Percentiles rank a stretch among this genome's conserved stretches.
Conservation (phyloP, 2,329 filamentous ascomycete genomes). For the Volutella citrinella region DNA sequence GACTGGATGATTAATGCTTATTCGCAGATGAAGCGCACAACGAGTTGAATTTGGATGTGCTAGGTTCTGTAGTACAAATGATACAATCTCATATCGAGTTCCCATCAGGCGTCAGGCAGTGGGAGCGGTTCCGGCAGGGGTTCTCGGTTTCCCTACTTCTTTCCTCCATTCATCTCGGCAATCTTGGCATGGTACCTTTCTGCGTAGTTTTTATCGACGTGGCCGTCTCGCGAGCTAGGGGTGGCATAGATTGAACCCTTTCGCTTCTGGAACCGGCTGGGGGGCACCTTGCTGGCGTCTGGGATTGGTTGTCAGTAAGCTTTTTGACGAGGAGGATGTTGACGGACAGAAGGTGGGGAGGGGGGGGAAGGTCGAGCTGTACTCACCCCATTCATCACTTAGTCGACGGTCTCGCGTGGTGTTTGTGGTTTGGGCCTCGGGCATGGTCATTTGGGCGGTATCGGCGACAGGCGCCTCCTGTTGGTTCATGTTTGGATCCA, state of each 20-base stretch:
- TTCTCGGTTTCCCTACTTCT: too few relatives aligned
- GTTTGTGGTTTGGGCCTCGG: too few relatives aligned
- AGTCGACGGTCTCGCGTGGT: conserved; percentile 32
- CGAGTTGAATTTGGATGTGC: too few relatives aligned
- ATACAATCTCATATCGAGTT: too few relatives aligned
- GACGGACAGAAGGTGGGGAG: neutral
- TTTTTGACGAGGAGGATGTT: neutral
- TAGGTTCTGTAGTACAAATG: too few relatives aligned
- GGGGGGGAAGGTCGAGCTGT: neutral
- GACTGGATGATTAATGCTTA: conserved; percentile 60
- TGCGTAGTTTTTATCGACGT: conserved; percentile 57
- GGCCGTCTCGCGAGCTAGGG: conserved; percentile 61
- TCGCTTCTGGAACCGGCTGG: conserved; percentile 66
- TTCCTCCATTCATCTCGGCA: conserved; percentile 47
- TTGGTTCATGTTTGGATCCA: too few relatives aligned
- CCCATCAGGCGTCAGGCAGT: too few relatives aligned
- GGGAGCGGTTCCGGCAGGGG: too few relatives aligned
- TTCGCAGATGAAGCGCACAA: too few relatives aligned
- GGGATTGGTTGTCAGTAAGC: conserved; percentile 4
- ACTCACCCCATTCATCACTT: conserved; percentile 50
- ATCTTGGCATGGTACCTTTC: conserved; percentile 61
- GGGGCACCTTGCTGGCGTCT: conserved; percentile 66
- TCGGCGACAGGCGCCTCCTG: conserved; percentile 20
- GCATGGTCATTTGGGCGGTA: too few relatives aligned
- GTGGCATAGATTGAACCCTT: conserved; percentile 68